Evolutionary conservation across 306 rosid genomes (phyloP).

Genomic region (Hippophae rhamnoides): DNA sequence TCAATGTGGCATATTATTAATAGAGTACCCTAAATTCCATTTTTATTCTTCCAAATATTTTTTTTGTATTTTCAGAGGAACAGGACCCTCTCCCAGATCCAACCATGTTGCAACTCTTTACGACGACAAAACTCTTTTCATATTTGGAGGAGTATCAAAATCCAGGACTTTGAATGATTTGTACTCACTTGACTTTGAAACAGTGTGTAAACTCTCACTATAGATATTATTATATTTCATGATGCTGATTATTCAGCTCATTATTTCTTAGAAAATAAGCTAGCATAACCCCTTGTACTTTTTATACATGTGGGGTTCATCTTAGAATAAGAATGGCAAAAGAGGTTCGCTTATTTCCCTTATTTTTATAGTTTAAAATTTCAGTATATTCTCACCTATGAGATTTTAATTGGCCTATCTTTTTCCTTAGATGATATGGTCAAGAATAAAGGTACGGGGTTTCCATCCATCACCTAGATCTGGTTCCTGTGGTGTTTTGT

Average conservation of each 20-base stretch:
- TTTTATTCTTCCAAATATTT: not conserved
- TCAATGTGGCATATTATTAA: constrained; percentile 1
- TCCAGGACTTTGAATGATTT: constrained; percentile 72
- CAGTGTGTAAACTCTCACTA: constrained; percentile 40
- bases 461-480: constrained; percentile 93
- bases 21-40: constrained; percentile 5
- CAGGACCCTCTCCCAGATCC: constrained; percentile 79
- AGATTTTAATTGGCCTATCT: constrained; percentile 16
- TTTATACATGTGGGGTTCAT: too few relatives aligned
- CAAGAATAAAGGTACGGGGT: constrained; percentile 70
- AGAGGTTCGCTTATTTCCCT: too few relatives aligned
- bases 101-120: constrained; percentile 82
- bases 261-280: not conserved
- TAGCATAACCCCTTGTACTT: too few relatives aligned
- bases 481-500: constrained; percentile 76
- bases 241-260: constrained; percentile 6
- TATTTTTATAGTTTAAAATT: constrained; percentile 6
- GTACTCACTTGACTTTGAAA: constrained; percentile 86
- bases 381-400: constrained; percentile 10
- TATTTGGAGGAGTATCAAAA: constrained; percentile 88
- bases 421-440: constrained; percentile 80
- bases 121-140: constrained; percentile 66
- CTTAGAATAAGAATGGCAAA: too few relatives aligned
- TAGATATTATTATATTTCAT: not conserved
- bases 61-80: constrained; percentile 43